Evolutionary conservation across 306 rosid genomes (phyloP), one percentile per base, ranked within the genome.

Genomic region (Trichosanthes truncata): DNA sequence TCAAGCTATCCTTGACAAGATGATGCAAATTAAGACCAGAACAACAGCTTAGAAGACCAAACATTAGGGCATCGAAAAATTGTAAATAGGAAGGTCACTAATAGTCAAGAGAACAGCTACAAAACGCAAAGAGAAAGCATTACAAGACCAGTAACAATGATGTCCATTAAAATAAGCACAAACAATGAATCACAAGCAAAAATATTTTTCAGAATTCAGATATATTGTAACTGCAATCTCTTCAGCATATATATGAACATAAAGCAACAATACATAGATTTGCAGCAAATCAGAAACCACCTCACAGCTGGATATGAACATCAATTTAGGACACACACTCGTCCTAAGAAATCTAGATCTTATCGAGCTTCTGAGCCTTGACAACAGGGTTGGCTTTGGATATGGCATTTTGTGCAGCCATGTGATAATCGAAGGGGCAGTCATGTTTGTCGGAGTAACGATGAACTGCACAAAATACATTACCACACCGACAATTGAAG

Each of bases 361-460:
- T 93, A 79, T 91, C 97, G 74, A 93, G 98, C 89, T 93, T 93
- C 85, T 91, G 91, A 60, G 98, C 97, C 87, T 90, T 91, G 80
- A 93, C 90, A 67, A 91, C 88, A 0, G 98, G 98, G 85, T 93
- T 93, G 86, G 96, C 97, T 86, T 88, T 90, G 23, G 96, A 91
- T 57, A 93, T 89, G 38, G 97, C 97, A 83, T 90, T 90, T 9
- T 84, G 89, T 14, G 89, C 98, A 80, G 92, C 98, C 82, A 93
- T 88, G 74, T 89, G 97, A 78, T 93, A 93, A 76, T 93, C 98
- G 67, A 88, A 90, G 29, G 91, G 87, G 79, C 98, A 93, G 31
- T 80, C 78, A 67, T 93, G 98, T 68, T 93, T 93, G 90, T 91
- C 97, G 3, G 97, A 93, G 85, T 90, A 93, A 79, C 96, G 98